Percentiles rank a stretch among this genome's conserved stretches.
These are phyloP conservation scores for Telfairia occidentalis DNA, from an alignment of 331 rosid genomes.

Conservation along the genomic window DNA sequence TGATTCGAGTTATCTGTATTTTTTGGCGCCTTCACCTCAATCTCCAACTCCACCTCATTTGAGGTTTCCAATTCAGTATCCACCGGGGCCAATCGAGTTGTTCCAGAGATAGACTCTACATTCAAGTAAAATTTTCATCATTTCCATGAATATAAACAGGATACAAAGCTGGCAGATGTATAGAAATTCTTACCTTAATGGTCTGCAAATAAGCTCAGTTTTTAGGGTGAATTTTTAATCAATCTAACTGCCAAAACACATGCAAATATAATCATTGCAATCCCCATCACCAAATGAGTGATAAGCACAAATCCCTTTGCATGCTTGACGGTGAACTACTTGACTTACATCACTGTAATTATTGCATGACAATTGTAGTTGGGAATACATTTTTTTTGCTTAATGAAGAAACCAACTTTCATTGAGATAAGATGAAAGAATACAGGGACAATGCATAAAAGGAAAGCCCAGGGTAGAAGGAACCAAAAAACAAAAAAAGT, in stretches of 20 bases:
- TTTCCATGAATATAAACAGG: not conserved
- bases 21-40: slow-evolving; percentile 37
- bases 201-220: not conserved
- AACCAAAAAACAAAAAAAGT: not conserved
- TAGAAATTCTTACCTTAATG: not conserved
- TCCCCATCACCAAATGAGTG: not conserved
- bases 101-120: slow-evolving; percentile 3
- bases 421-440: not conserved
- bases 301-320: not conserved
- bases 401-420: not conserved
- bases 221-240: not conserved
- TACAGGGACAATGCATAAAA: not conserved
- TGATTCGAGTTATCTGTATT: slow-evolving; percentile 19
- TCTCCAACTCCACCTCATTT: slow-evolving; percentile 33
- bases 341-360: not conserved
- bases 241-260: not conserved
- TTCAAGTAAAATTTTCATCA: slow-evolving; percentile 14
- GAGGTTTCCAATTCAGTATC: slow-evolving; percentile 27
- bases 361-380: not conserved
- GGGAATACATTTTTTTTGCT: not conserved
- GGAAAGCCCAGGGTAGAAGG: not conserved
- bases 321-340: not conserved
- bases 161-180: not conserved
- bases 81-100: slow-evolving; percentile 14
- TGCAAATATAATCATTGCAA: not conserved